Evolutionary conservation across 2,329 filamentous ascomycete species (phyloP).

Genomic region (Cladosporium sp.): DNA sequence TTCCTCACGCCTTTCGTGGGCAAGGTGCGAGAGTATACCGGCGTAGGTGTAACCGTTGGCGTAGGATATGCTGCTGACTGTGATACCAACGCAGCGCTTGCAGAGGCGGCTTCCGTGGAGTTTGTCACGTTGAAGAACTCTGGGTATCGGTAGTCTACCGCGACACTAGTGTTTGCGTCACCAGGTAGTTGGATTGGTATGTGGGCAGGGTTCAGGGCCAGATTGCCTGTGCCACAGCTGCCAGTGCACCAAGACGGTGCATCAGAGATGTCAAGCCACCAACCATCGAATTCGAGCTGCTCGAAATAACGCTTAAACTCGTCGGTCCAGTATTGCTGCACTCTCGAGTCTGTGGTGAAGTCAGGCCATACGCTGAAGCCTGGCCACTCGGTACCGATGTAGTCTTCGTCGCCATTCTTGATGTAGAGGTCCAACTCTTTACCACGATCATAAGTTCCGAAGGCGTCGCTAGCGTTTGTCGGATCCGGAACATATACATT

Average conservation of each 20-base stretch:
- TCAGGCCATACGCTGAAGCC: slow-evolving; percentile 14
- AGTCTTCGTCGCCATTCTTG: slow-evolving; percentile 48
- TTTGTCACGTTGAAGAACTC: slow-evolving; percentile 24
- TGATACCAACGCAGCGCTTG: slow-evolving; percentile 15
- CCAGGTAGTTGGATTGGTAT: slow-evolving; percentile 24
- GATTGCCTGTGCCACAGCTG: slow-evolving; percentile 17
- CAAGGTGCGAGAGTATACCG: slow-evolving; percentile 15
- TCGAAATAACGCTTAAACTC: slow-evolving; percentile 21
- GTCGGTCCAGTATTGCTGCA: slow-evolving; percentile 25
- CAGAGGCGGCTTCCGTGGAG: slow-evolving; percentile 23
- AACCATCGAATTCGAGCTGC: slow-evolving; percentile 19
- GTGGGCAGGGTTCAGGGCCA: slow-evolving; percentile 20
- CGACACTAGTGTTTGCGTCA: slow-evolving; percentile 17
- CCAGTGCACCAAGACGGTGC: slow-evolving; percentile 18
- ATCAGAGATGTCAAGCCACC: slow-evolving; percentile 23
- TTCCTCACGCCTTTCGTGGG: slow-evolving; percentile 22
- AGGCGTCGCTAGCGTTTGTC: slow-evolving; percentile 58
- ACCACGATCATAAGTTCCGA: slow-evolving; percentile 47
- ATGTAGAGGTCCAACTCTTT: slow-evolving; percentile 48
- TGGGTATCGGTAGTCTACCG: slow-evolving; percentile 23
- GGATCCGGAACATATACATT: slow-evolving; percentile 69
- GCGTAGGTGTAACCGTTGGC: slow-evolving; percentile 13
- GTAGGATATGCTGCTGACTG: slow-evolving; percentile 17
- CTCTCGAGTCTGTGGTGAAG: slow-evolving; percentile 15
- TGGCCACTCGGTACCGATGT: slow-evolving; percentile 32